Base-by-base conservation (phyloP, 768 basidiomycete species). In the Russula brevipes region DNA sequence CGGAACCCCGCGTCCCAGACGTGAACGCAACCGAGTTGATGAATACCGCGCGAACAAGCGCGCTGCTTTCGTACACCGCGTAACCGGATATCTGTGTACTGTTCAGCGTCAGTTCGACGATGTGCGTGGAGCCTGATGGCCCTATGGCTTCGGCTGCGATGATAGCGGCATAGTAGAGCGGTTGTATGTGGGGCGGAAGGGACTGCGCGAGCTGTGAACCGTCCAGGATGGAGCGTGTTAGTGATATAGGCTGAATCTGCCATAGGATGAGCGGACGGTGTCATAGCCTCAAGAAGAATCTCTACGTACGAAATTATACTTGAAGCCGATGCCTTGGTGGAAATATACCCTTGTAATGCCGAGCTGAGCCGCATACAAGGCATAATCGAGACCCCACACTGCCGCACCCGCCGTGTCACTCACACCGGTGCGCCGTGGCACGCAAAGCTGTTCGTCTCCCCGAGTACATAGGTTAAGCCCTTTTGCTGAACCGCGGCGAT, bases 401-500 rank as follows among this genome's bases (percentile, higher is more conserved):
- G 85, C 83, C 0, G 86, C 85, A 14, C 86, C 88, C n/a, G 82
- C 86, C 1, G 82, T 82, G 69, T 88, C 85, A 70, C 84, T 85
- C 10, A 86, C 85, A 3, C 82, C 50, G 80, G 77, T 4, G 75
- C 75, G 24, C 77, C 77, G 54, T 76, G 77, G 50, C 77, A 78
- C 6, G 76, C 74, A 54, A 76, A 69, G 57, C 74, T 74, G 39
- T 72, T 73, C 11, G 73, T 74, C 57, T 74, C 74, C 2, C 59
- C 88, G 0, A 88, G 73, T 19, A 88, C 77, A 68, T 85, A 89
- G 30, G 78, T 72, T 17, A 88, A 72, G 4, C 80, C 80, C 4
- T 74, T 70, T 16, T 70, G 75, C 24, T 75, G 72, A 1, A 81
- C 79, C 6, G 81, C 83, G 7, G 72, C 68, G 54, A 88, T 82